Evolutionary conservation across 176 grass and related monocot species (phyloP).

Genomic region (Guadua angustifolia): DNA sequence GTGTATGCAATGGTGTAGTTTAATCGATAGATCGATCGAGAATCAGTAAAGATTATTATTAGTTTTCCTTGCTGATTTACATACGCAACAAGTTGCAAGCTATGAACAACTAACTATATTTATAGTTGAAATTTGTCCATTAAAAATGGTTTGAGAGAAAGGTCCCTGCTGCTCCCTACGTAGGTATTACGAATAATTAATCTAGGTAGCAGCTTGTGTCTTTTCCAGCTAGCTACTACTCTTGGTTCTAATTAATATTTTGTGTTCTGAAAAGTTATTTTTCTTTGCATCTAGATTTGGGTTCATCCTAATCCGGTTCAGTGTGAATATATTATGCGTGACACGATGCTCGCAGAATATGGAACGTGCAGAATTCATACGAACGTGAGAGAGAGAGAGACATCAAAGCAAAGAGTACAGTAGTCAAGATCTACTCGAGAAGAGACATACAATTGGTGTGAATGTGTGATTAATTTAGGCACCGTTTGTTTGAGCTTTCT

Average conservation of each 20-base stretch:
- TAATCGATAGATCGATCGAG: not conserved
- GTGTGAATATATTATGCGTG: conserved; percentile 35
- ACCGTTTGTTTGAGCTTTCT: too few species aligned
- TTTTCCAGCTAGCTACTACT: not conserved
- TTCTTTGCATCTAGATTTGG: conserved; percentile 6
- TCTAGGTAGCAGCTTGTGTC: not conserved
- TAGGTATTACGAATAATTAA: not conserved
- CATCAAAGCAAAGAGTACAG: not conserved
- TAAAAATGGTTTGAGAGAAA: conserved; percentile 21
- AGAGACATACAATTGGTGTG: conserved; percentile 12
- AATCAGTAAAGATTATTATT: not conserved
- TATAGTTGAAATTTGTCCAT: not conserved
- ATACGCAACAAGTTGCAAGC: conserved; percentile 8
- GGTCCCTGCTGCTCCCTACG: not conserved
- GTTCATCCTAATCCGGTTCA: conserved; percentile 28
- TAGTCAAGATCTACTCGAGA: conserved; percentile 1
- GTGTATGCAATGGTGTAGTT: not conserved
- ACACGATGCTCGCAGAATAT: conserved; percentile 20
- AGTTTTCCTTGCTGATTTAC: not conserved
- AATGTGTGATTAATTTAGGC: conserved; percentile 19
- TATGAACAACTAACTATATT: not conserved
- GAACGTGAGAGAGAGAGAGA: not conserved
- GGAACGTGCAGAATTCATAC: conserved; percentile 40
- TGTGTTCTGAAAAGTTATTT: not conserved
- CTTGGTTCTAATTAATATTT: conserved; percentile 46